A percentile compares a stretch with the other conserved stretches of the same genome.
These are phyloP conservation scores for Thyridium curvatum DNA, from an alignment of 2,329 filamentous ascomycete species.

Conservation along the genomic window DNA sequence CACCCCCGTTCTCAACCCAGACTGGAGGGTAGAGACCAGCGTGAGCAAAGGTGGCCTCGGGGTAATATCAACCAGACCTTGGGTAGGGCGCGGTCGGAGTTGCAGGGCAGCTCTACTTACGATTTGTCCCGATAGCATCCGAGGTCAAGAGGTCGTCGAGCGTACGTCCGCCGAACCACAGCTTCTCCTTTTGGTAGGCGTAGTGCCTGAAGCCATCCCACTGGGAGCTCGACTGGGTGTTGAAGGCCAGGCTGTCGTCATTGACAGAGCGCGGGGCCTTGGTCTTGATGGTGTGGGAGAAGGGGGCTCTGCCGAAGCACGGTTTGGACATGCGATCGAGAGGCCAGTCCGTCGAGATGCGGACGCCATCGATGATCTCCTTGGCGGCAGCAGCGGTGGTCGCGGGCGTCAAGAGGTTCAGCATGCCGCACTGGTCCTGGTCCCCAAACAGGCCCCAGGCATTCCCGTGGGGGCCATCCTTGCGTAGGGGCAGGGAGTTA, in stretches of 20 bases:
- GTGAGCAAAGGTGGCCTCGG: too few relatives aligned
- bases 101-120: slow-evolving; percentile 13
- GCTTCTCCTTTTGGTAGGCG: slow-evolving; percentile 26
- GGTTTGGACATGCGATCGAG: neutral
- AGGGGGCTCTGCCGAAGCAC: neutral
- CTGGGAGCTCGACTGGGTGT: slow-evolving; percentile 41
- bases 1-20: slow-evolving; percentile 32
- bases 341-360: slow-evolving; percentile 29
- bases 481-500: slow-evolving; percentile 29
- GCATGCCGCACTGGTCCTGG: slow-evolving; percentile 32
- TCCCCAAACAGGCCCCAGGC: slow-evolving; percentile 37
- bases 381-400: slow-evolving; percentile 28
- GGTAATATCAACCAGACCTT: too few relatives aligned
- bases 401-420: slow-evolving; percentile 37
- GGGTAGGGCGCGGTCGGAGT: too few relatives aligned
- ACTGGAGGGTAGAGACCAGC: slow-evolving; percentile 15
- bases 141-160: slow-evolving; percentile 36
- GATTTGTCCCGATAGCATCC: slow-evolving; percentile 19
- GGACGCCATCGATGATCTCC: slow-evolving; percentile 32
- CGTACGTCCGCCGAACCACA: slow-evolving; percentile 24
- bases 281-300: slow-evolving; percentile 17
- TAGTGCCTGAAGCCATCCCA: slow-evolving; percentile 43
- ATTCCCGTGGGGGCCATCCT: slow-evolving; percentile 31
- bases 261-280: slow-evolving; percentile 8
- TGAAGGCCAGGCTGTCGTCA: slow-evolving; percentile 35